Evolutionary conservation across 2,329 filamentous ascomycete species (phyloP).

Genomic region (Tolypocladium endophyticum): DNA sequence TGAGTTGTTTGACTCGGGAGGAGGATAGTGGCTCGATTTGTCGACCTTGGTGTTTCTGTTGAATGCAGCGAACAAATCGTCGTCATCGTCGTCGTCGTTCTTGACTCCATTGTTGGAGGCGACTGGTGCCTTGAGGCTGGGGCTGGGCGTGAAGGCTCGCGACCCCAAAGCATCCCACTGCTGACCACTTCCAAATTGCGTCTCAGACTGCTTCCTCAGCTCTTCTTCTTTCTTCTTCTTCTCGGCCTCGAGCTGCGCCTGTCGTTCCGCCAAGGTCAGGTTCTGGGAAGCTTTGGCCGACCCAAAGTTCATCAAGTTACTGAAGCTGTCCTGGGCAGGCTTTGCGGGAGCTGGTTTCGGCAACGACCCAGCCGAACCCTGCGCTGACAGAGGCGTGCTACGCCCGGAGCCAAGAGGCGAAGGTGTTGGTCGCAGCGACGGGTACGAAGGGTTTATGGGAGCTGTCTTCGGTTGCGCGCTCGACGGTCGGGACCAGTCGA

Average conservation of each 20-base stretch:
- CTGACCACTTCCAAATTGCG: slow-evolving; percentile 64
- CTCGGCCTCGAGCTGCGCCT: slow-evolving; percentile 54
- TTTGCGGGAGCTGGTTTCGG: slow-evolving; percentile 37
- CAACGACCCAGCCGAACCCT: slow-evolving; percentile 30
- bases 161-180: slow-evolving; percentile 68
- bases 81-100: slow-evolving; percentile 44
- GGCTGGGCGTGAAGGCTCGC: slow-evolving; percentile 30
- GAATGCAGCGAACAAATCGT: slow-evolving; percentile 59
- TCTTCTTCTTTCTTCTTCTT: slow-evolving; percentile 66
- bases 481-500: slow-evolving; percentile 44
- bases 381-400: slow-evolving; percentile 44
- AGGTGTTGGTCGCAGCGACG: slow-evolving; percentile 43
- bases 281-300: slow-evolving; percentile 52
- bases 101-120: slow-evolving; percentile 6
- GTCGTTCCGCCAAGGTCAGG: slow-evolving; percentile 68
- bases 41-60: slow-evolving; percentile 57
- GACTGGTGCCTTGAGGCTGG: slow-evolving; percentile 12
- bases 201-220: slow-evolving; percentile 58
- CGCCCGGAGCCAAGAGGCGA: slow-evolving; percentile 44
- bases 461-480: slow-evolving; percentile 23
- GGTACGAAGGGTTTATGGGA: slow-evolving; percentile 34
- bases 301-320: slow-evolving; percentile 57
- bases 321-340: slow-evolving; percentile 62
- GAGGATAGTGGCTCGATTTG: slow-evolving; percentile 54
- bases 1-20: slow-evolving; percentile 32